Conservation (phyloP, 2,329 filamentous ascomycete genomes). For the Paraphaeosphaeria sporulosa region DNA sequence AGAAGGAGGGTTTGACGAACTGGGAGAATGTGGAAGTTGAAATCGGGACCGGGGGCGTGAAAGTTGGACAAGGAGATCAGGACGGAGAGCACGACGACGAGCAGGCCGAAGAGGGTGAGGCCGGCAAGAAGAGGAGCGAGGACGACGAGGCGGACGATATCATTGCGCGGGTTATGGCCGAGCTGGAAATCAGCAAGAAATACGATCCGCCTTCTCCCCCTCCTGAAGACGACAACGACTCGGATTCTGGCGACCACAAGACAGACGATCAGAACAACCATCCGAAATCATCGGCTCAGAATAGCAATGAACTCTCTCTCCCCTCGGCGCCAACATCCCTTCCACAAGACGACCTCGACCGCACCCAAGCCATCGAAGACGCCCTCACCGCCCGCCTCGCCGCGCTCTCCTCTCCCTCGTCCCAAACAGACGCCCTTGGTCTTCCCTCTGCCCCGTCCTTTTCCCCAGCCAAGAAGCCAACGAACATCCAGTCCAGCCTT, state of each 20-base stretch:
- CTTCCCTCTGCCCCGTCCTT: conserved; percentile 58
- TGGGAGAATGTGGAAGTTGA: conserved; percentile 45
- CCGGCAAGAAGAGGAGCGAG: conserved; percentile 37
- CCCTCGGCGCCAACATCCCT: conserved; percentile 54
- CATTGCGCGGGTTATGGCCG: conserved; percentile 55
- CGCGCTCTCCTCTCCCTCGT: conserved; percentile 51
- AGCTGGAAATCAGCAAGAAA: conserved; percentile 54
- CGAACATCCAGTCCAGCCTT: conserved; percentile 44
- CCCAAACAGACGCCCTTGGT: conserved; percentile 36
- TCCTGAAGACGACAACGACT: conserved; percentile 24
- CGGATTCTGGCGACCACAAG: conserved; percentile 17
- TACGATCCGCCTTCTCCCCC: conserved; percentile 39
- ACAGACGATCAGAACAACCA: not conserved
- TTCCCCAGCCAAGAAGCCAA: conserved; percentile 48
- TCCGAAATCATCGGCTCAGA: not conserved
- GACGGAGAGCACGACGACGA: conserved; percentile 23
- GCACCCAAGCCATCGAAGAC: conserved; percentile 50
- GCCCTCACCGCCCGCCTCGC: conserved; percentile 56
- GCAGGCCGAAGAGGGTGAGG: conserved; percentile 25
- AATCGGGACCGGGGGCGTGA: conserved; percentile 32
- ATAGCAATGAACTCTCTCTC: conserved; percentile 35
- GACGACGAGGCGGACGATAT: conserved; percentile 55
- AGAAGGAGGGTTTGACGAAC: conserved; percentile 33
- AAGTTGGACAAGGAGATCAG: conserved; percentile 24
- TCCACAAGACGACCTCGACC: conserved; percentile 35